phyloP scores from a whole-genome alignment of 441 rosid genomes.

The Syzygium syzygioides region DNA sequence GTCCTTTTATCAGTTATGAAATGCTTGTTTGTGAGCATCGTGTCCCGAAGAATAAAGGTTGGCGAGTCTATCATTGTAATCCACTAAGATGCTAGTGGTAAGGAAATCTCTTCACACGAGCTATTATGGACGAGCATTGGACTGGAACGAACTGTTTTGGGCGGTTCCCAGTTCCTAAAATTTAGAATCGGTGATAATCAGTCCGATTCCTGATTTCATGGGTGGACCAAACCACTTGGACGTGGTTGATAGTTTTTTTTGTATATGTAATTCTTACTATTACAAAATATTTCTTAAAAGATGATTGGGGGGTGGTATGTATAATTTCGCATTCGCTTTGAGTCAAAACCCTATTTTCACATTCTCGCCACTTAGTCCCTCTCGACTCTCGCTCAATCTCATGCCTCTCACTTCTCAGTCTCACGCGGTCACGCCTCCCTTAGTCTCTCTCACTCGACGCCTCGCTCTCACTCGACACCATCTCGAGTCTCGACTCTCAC shows the following conservation, averaged over 20 bases:
- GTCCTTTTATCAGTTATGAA: accelerated
- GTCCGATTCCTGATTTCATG: no score
- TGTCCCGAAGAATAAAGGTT: background rate
- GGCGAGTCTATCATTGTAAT: accelerated
- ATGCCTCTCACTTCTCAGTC: background rate
- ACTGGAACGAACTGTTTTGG: no score
- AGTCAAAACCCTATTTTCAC: background rate
- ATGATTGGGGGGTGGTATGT: background rate
- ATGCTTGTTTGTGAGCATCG: background rate
- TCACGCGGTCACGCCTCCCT: background rate
- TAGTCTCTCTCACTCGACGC: background rate
- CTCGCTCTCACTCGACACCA: background rate
- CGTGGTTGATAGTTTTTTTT: background rate
- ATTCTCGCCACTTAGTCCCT: background rate
- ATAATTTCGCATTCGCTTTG: background rate
- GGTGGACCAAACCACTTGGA: background rate
- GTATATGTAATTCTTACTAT: no score
- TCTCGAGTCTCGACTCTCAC: background rate
- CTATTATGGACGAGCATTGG: no score
- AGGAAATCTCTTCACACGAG: background rate
- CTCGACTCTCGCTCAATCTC: background rate
- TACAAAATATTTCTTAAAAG: background rate
- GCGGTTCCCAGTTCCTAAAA: background rate
- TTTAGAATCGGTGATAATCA: background rate
- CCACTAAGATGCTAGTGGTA: background rate